Evolutionary conservation across 2,329 filamentous ascomycete species (phyloP), one percentile per base, ranked within the genome.

Genomic region (Dothistroma septosporum): DNA sequence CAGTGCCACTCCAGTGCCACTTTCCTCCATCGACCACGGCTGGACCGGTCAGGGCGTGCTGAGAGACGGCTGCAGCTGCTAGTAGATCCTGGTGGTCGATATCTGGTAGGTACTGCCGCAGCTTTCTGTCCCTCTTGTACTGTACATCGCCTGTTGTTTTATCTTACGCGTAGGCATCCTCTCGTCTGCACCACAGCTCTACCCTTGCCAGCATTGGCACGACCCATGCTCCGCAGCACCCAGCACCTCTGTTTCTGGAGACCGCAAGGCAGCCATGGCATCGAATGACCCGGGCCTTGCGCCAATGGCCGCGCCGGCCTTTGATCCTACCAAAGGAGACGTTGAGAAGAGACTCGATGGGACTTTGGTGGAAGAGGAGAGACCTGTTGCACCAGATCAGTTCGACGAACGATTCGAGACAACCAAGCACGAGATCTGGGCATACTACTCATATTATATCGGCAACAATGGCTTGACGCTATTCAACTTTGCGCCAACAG

Each of bases 401-500:
- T 82, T 83, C 65, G 82, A 85, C 60, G 76, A 78, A 32, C 75
- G 73, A 61, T 83, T 78, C 65, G 77, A 80, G 65, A 85, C 83
- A 1, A 77, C 79, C 2, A 77, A 74, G 59, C 76, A 70, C 70
- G 84, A 86, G 68, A 81, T 85, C 9, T 86, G 72, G 72, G 60
- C 62, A 28, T 67, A 67, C 53, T 73, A 71, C 63, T 76, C 76
- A 62, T 88, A 88, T 73, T 88, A 88, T 69, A 81, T 88, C 55
- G 86, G 86, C 52, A 84, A 87, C 69, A 88, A 88, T 71, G 86
- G 86, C 6, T 66, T 80, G 80, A 80, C 80, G 9, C 76, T 83
- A 54, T 87, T 87, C 80, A 87, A 86, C 69, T 87, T 87, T 70
- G 85, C 80, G 2, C 84, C 84, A 0, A 86, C 85, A 2, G 83